phyloP scores from a whole-genome alignment of 2,329 filamentous ascomycete genomes.

The Xylariaceae sp. region DNA sequence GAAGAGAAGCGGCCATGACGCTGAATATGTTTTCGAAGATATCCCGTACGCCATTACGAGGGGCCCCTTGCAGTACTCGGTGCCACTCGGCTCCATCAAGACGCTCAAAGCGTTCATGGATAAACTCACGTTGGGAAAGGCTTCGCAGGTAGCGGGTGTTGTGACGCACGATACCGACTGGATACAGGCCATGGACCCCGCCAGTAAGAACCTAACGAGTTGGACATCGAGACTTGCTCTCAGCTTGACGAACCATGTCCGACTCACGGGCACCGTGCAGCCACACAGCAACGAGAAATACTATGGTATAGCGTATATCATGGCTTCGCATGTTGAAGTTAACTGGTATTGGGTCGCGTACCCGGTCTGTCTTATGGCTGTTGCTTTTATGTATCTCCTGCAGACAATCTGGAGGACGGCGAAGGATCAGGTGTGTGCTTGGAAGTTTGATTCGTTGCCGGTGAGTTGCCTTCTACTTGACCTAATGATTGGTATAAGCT shows the following conservation, averaged over 20 bases:
- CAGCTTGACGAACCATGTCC: constrained; percentile 36
- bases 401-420: constrained; percentile 35
- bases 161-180: constrained; percentile 36
- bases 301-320: constrained; percentile 25
- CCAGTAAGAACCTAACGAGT: constrained; percentile 27
- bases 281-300: constrained; percentile 27
- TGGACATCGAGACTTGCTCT: constrained; percentile 34
- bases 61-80: constrained; percentile 28
- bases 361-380: constrained; percentile 31
- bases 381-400: constrained; percentile 34
- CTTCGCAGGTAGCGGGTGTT: constrained; percentile 26
- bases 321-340: constrained; percentile 32
- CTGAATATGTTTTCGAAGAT: constrained; percentile 33
- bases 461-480: constrained; percentile 2
- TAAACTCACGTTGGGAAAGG: constrained; percentile 31
- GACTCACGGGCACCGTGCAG: constrained; percentile 29
- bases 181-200: constrained; percentile 35
- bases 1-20: constrained; percentile 24
- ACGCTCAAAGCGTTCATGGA: constrained; percentile 33
- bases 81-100: constrained; percentile 31
- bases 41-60: constrained; percentile 28
- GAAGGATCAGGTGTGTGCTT: constrained; percentile 34
- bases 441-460: constrained; percentile 37
- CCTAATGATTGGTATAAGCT: not conserved
- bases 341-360: constrained; percentile 37